phyloP scores from a whole-genome alignment of 306 rosid species.

The Begonia peltatifolia region DNA sequence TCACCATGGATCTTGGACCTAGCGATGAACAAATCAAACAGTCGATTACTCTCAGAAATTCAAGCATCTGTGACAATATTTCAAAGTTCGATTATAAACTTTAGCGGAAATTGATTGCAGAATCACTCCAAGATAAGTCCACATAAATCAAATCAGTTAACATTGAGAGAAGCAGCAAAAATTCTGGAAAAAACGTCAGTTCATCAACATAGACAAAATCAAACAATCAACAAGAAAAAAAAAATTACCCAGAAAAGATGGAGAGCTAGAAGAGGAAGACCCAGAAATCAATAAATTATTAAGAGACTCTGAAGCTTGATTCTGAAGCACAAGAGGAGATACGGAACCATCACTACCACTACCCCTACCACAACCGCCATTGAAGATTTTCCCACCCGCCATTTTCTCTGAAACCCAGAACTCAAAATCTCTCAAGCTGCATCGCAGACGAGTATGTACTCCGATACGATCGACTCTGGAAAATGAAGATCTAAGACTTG shows the following conservation, averaged over 20 bases:
- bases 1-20: conserved; percentile 72
- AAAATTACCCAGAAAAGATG: conserved; percentile 37
- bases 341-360: conserved; percentile 14
- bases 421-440: conserved; percentile 7
- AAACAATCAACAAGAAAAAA: conserved; percentile 1
- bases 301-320: conserved; percentile 32
- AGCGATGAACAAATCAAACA: conserved; percentile 1
- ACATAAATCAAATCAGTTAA: too few species aligned
- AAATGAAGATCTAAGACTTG: conserved; percentile 27
- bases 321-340: conserved; percentile 29
- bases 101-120: too few species aligned
- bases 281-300: conserved; percentile 44
- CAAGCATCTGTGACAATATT: not conserved
- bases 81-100: too few species aligned
- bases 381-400: conserved; percentile 41
- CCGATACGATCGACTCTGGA: not conserved
- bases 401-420: conserved; percentile 14
- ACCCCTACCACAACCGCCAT: not conserved
- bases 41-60: not conserved
- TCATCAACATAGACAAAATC: not conserved
- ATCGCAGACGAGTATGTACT: conserved; percentile 4
- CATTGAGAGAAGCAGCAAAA: too few species aligned
- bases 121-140: too few species aligned
- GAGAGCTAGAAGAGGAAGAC: conserved; percentile 26
- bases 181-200: not conserved